A percentile compares a stretch with the other conserved stretches of the same genome.
These are phyloP conservation scores for Tricladium varicosporioides DNA, from an alignment of 2,329 filamentous ascomycete species.

Conservation along the genomic window DNA sequence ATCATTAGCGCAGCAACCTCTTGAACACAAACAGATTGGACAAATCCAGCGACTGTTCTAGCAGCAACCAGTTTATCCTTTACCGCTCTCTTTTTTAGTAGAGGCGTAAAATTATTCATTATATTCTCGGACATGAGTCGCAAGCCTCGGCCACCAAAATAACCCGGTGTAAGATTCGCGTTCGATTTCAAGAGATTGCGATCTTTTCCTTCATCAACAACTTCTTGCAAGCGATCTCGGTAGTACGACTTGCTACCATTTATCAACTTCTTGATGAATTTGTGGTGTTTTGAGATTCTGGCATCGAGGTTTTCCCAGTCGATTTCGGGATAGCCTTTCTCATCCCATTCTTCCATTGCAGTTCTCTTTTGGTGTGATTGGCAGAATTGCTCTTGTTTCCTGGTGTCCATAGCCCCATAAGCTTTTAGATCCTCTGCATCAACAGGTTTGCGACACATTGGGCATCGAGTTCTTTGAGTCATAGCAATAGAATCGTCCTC, in stretches of 20 bases:
- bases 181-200: conserved; percentile 57
- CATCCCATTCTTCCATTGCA: conserved; percentile 41
- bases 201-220: conserved; percentile 55
- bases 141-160: conserved; percentile 77
- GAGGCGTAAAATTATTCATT: conserved; percentile 55
- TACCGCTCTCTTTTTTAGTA: conserved; percentile 60
- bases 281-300: conserved; percentile 57
- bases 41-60: conserved; percentile 64
- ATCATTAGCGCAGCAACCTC: conserved; percentile 59
- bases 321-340: conserved; percentile 65
- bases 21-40: conserved; percentile 74
- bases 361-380: conserved; percentile 56
- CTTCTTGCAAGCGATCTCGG: conserved; percentile 52
- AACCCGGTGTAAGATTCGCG: conserved; percentile 64
- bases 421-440: conserved; percentile 51
- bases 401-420: conserved; percentile 54
- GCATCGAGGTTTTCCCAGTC: conserved; percentile 62
- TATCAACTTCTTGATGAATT: conserved; percentile 57
- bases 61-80: conserved; percentile 65
- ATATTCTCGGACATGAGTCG: conserved; percentile 70
- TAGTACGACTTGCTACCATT: conserved; percentile 56
- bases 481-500: conserved; percentile 3
- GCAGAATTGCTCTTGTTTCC: conserved; percentile 63
- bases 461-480: conserved; percentile 47
- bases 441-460: conserved; percentile 64